phyloP scores from a whole-genome alignment of 805 yeast species.

The Nakazawaea ambrosiae region DNA sequence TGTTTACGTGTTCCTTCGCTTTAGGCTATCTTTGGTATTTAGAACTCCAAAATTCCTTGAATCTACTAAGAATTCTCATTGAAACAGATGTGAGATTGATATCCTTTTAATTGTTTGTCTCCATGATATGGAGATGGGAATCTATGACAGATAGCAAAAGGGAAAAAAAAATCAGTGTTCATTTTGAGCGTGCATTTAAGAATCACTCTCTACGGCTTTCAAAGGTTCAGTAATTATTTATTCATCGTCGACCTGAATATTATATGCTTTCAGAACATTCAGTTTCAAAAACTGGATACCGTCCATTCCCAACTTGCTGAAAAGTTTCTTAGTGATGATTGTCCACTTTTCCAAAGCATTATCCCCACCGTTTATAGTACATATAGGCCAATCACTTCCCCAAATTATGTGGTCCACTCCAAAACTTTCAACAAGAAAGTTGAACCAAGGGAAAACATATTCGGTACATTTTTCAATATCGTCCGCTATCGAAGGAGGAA shows the following conservation, averaged over 20 bases:
- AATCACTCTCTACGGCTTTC: too few species aligned
- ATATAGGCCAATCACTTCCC: slow-evolving; percentile 43
- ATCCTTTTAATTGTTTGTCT: too few species aligned
- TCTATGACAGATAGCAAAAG: too few species aligned
- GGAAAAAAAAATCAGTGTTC: too few species aligned
- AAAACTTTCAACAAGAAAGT: slow-evolving; percentile 21
- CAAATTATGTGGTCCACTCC: slow-evolving; percentile 27
- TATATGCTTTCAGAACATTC: not conserved
- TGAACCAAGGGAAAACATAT: slow-evolving; percentile 26
- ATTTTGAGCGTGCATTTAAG: too few species aligned
- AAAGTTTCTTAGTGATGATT: not conserved
- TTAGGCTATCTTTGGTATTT: too few species aligned
- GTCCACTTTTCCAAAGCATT: slow-evolving; percentile 6
- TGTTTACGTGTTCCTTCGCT: too few species aligned
- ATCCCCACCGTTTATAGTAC: slow-evolving; percentile 17
- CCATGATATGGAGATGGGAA: too few species aligned
- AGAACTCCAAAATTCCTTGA: too few species aligned
- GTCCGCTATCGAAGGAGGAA: slow-evolving; percentile 16
- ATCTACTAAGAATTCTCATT: too few species aligned
- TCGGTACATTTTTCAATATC: slow-evolving; percentile 14
- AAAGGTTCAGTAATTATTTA: too few species aligned
- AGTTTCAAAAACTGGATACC: not conserved
- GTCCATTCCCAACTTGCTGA: not conserved
- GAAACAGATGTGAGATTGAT: too few species aligned
- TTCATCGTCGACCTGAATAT: not conserved